phyloP scores from a whole-genome alignment of 495 filamentous ascomycete species.

The Daldinia caldariorum region DNA sequence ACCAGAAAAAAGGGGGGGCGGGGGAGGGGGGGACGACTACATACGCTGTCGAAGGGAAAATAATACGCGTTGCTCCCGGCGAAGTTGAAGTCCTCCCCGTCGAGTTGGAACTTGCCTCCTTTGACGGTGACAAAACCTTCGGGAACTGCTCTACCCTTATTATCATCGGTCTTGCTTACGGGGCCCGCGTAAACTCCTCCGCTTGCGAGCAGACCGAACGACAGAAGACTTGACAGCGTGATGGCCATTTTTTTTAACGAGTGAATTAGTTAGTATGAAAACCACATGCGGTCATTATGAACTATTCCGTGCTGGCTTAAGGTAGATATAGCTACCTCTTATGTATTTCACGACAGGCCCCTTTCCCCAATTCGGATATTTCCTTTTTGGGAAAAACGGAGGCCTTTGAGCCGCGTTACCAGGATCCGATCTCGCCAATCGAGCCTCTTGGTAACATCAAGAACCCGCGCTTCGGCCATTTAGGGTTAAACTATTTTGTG shows the following conservation, averaged over 20 bases:
- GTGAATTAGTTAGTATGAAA: not conserved
- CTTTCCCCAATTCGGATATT: conserved; percentile 29
- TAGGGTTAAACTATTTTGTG: not conserved
- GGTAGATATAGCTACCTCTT: not conserved
- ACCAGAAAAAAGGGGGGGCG: too few species aligned
- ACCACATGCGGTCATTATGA: not conserved
- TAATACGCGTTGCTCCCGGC: conserved; percentile 79
- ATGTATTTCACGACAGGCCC: conserved; percentile 14
- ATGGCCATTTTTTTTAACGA: conserved; percentile 26
- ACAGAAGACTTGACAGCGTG: conserved; percentile 24
- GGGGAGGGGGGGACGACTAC: conserved; percentile 11
- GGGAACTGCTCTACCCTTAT: conserved; percentile 12
- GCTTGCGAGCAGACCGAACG: conserved; percentile 28
- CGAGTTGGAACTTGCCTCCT: conserved; percentile 68
- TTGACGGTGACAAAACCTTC: conserved; percentile 60
- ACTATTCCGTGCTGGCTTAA: not conserved
- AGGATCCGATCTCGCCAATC: conserved; percentile 23
- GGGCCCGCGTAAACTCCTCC: conserved; percentile 7
- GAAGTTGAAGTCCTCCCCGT: conserved; percentile 71
- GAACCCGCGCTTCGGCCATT: not conserved
- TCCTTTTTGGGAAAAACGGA: conserved; percentile 34
- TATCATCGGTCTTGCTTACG: not conserved
- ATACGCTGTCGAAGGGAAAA: conserved; percentile 65
- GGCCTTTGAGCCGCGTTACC: conserved; percentile 24
- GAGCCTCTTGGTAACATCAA: conserved; percentile 36